These are phyloP conservation scores for Starmerella scarabaei DNA, from an alignment of 805 yeast genomes.

Conservation along the genomic window DNA sequence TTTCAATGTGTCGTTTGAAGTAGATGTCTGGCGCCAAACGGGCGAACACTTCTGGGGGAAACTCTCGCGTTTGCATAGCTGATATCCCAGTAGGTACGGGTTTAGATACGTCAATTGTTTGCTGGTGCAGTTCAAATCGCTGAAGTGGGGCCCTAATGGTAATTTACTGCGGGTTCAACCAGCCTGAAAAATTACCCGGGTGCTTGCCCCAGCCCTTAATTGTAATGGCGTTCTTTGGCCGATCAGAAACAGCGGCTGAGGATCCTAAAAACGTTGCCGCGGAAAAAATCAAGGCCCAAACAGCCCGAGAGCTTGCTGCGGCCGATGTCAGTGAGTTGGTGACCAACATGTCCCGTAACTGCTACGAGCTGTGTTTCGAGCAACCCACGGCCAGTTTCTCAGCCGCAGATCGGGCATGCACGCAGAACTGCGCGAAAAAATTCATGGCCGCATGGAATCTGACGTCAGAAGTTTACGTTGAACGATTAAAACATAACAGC, in stretches of 20 bases:
- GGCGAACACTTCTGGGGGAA: constrained; percentile 72
- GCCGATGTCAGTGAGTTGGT: constrained; percentile 83
- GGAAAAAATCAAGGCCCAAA: constrained; percentile 39
- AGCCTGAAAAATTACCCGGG: not conserved
- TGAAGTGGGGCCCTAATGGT: too few relatives aligned
- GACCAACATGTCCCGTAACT: constrained; percentile 70
- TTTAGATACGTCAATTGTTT: not conserved
- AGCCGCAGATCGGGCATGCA: constrained; percentile 48
- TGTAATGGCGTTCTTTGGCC: constrained; percentile 16
- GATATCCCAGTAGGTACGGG: not conserved
- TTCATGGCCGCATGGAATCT: constrained; percentile 87
- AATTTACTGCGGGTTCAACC: not conserved
- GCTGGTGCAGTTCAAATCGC: too few relatives aligned
- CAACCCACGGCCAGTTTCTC: constrained; percentile 43
- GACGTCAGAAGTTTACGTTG: constrained; percentile 61
- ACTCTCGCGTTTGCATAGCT: constrained; percentile 37
- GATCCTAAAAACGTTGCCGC: constrained; percentile 8
- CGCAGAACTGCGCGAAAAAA: constrained; percentile 67
- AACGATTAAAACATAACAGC: constrained; percentile 63
- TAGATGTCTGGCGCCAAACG: constrained; percentile 77
- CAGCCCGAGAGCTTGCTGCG: constrained; percentile 74
- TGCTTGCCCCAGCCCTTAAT: too few relatives aligned
- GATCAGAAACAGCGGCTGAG: constrained; percentile 3
- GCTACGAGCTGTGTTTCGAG: constrained; percentile 65
- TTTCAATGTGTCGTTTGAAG: constrained; percentile 60